Evolutionary conservation across 148 eudicot genomes (phyloP), one percentile per base, ranked within the genome.

Genomic region (Camellia granthamiana): DNA sequence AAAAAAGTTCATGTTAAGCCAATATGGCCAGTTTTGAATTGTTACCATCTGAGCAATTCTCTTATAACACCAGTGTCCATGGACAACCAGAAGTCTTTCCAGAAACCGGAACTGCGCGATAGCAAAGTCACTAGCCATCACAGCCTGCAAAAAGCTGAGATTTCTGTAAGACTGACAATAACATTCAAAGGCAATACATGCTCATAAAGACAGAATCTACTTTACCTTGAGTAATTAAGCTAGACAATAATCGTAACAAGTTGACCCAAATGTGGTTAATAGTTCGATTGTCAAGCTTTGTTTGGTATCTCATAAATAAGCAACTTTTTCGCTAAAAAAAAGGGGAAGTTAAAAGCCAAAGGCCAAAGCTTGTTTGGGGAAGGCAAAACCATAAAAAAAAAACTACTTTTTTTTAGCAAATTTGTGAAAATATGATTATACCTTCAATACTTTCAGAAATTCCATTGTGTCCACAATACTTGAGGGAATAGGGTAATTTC

Each of bases 21-120:
- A 67, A 12, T 42, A 58, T 44, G 13, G 21, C 56, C 19, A 30
- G 14, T 62, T 49, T 5, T 38, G 5, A 67, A 59, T 73, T 75
- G 75, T 84, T 93, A 96, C 99, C 99, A 96, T 96, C 79, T 91
- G 97, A 78, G 99, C 93, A 43, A 93, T 96, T 89, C 99, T 85
- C 88, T 93, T 96, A 76, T 96, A 96, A 82, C 99, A 96, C 99
- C 98, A 96, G 76, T 96, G 99, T 1, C 99, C 99, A 84, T 96
- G 98, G 60, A 96, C 95, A 76, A 96, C 92, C 74, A 96, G 78
- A 84, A 96, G 95, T 79, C 96, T 89, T 84, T 96, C 99, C 78
- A 96, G 83, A 87, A 87, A 96, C 77, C 86, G 97, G 79, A 96
- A 96, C 76, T 96, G 99, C 4, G 99, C 98, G 79, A 96, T 87